A percentile compares a stretch with the other conserved stretches of the same genome.
Conservation (phyloP, 2,329 filamentous ascomycete species). For the Phaeosphaeria sp. region DNA sequence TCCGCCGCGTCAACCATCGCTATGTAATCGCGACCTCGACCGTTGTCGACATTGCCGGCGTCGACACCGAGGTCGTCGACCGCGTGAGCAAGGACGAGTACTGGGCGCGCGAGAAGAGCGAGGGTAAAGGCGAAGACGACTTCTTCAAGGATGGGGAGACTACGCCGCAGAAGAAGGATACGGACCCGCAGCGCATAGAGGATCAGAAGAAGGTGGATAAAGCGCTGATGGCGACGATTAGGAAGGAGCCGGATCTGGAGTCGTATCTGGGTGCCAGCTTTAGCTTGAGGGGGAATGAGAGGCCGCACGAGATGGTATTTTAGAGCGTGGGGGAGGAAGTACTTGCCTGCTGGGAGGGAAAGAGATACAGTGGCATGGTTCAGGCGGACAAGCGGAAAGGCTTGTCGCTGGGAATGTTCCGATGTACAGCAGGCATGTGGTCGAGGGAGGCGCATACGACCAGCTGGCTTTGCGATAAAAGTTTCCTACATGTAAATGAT, state of each 20-base stretch:
- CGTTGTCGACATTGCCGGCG: constrained; percentile 79
- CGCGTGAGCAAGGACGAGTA: constrained; percentile 85
- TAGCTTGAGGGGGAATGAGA: constrained; percentile 97
- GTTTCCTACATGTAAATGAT: constrained; percentile 8
- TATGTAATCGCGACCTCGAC: constrained; percentile 91
- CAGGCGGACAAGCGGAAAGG: background rate
- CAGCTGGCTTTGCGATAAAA: background rate
- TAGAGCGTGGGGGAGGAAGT: constrained; percentile 47
- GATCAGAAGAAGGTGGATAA: constrained; percentile 99
- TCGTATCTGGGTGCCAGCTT: constrained; percentile 94
- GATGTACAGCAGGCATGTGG: background rate
- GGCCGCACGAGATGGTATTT: constrained; percentile 99
- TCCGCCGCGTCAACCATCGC: constrained; percentile 89
- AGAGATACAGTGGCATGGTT: background rate
- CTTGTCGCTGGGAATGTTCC: background rate
- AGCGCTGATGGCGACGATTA: constrained; percentile 89
- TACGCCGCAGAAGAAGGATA: constrained; percentile 91
- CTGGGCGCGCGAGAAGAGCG: constrained; percentile 92
- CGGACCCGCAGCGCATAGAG: constrained; percentile 85
- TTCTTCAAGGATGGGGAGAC: constrained; percentile 97
- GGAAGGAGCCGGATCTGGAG: constrained; percentile 92
- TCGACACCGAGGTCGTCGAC: constrained; percentile 73
- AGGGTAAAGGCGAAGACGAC: constrained; percentile 93
- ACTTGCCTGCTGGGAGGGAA: too few species aligned
- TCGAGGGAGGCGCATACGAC: background rate